A percentile compares a stretch with the other conserved stretches of the same genome.
Conservation (phyloP, 2,329 filamentous ascomycete species). For the Zasmidium citrigriseum region DNA sequence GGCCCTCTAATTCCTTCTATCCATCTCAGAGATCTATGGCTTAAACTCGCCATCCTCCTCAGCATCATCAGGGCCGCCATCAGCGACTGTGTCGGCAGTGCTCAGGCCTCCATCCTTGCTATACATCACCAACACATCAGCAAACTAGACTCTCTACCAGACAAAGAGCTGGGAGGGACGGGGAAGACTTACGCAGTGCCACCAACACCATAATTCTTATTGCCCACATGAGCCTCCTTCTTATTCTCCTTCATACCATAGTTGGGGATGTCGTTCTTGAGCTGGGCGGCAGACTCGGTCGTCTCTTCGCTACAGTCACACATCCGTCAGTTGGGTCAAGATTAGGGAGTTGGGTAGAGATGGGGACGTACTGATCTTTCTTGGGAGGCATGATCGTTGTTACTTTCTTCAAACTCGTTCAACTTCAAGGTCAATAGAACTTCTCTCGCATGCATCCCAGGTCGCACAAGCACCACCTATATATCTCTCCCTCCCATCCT, state of each 20-base stretch:
- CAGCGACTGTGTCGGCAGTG: slow-evolving; percentile 26
- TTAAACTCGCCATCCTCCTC: slow-evolving; percentile 18
- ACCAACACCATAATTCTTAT: slow-evolving; percentile 21
- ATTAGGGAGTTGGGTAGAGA: too few species aligned
- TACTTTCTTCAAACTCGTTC: not conserved
- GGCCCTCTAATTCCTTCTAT: not conserved
- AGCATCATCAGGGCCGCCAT: slow-evolving; percentile 17
- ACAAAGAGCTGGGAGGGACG: not conserved
- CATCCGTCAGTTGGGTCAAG: not conserved
- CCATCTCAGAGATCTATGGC: not conserved
- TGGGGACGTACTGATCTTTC: not conserved
- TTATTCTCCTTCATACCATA: slow-evolving; percentile 10
- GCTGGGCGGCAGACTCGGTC: not conserved
- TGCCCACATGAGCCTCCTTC: slow-evolving; percentile 17
- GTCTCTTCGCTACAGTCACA: not conserved
- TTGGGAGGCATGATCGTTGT: not conserved
- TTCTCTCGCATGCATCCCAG: not conserved
- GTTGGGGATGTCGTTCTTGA: slow-evolving; percentile 11
- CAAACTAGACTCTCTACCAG: too few species aligned
- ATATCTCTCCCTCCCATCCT: not conserved
- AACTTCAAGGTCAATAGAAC: not conserved
- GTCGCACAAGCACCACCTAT: not conserved
- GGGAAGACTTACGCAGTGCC: slow-evolving; percentile 24
- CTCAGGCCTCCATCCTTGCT: slow-evolving; percentile 25
- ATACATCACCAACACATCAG: not conserved